Percentiles rank a stretch among this genome's conserved stretches.
Evolutionary conservation across 2,329 filamentous ascomycete species (phyloP).

Genomic region (Trichophyton rubrum): DNA sequence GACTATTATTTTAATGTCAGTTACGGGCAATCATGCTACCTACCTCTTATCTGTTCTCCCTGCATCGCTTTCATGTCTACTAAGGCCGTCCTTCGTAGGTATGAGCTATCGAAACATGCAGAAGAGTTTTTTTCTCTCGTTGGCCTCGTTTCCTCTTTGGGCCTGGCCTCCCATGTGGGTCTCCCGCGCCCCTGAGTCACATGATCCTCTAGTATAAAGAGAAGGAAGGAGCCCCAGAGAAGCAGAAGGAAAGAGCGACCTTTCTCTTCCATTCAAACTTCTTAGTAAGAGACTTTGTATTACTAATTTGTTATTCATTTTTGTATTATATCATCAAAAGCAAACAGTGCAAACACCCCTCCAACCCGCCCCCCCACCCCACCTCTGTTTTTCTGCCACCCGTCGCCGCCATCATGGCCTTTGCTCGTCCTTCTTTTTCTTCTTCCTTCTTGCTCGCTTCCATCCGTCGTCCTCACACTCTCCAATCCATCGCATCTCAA

Average conservation of each 20-base stretch:
- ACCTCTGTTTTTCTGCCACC: conserved; percentile 13
- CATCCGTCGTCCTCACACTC: conserved; percentile 17
- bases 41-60: not conserved
- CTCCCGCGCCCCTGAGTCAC: not conserved
- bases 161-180: not conserved
- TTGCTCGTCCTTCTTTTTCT: conserved; percentile 14
- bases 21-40: not conserved
- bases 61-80: not conserved
- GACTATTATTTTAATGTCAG: not conserved
- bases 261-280: not conserved
- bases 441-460: conserved; percentile 13
- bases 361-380: conserved; percentile 8
- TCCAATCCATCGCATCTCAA: conserved; percentile 23
- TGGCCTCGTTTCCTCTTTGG: not conserved
- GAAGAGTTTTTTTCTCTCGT: not conserved
- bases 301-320: not conserved
- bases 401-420: conserved; percentile 15
- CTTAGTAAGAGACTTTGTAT: not conserved
- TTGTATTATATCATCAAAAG: not conserved
- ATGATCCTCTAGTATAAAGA: not conserved
- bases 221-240: not conserved
- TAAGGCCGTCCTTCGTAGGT: not conserved
- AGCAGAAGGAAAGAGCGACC: not conserved
- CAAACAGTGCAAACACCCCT: conserved; percentile 4
- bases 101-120: not conserved